Evolutionary conservation across 805 yeast species (phyloP).

Genomic region (Metschnikowia sp.): DNA sequence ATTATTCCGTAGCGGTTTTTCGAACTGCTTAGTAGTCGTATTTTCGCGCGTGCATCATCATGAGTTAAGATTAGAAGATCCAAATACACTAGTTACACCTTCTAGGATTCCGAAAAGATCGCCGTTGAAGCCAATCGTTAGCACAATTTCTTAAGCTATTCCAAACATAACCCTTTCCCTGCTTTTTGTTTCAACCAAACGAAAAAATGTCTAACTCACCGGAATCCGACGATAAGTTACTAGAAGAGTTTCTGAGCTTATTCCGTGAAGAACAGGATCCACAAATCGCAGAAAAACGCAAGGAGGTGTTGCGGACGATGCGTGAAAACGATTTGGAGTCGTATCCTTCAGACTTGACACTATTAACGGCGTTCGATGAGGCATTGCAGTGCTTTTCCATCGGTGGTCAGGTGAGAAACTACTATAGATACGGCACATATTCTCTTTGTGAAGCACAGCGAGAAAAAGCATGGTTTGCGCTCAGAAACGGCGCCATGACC

Average conservation of each 20-base stretch:
- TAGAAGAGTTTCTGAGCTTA: slow-evolving; percentile 12
- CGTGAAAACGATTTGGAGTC: slow-evolving; percentile 17
- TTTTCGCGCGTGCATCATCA: no score
- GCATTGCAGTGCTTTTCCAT: slow-evolving; percentile 80
- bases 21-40: no score
- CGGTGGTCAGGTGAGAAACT: slow-evolving; percentile 84
- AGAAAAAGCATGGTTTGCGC: slow-evolving; percentile 76
- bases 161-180: background rate
- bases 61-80: no score
- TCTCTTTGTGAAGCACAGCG: slow-evolving; percentile 68
- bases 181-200: background rate
- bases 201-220: background rate
- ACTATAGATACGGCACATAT: slow-evolving; percentile 79
- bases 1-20: no score
- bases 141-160: background rate
- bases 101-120: no score
- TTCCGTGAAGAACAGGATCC: slow-evolving; percentile 13
- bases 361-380: slow-evolving; percentile 81
- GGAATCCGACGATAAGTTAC: slow-evolving; percentile 6
- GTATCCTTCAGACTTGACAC: slow-evolving; percentile 34
- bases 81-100: no score
- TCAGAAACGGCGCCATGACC: slow-evolving; percentile 45
- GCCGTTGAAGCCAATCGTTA: no score
- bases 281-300: slow-evolving; percentile 13
- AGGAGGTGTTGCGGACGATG: slow-evolving; percentile 14